Evolutionary conservation across 192 early-diverging fungal genomes (phyloP).

Genomic region (Dimargaris xerosporica): DNA sequence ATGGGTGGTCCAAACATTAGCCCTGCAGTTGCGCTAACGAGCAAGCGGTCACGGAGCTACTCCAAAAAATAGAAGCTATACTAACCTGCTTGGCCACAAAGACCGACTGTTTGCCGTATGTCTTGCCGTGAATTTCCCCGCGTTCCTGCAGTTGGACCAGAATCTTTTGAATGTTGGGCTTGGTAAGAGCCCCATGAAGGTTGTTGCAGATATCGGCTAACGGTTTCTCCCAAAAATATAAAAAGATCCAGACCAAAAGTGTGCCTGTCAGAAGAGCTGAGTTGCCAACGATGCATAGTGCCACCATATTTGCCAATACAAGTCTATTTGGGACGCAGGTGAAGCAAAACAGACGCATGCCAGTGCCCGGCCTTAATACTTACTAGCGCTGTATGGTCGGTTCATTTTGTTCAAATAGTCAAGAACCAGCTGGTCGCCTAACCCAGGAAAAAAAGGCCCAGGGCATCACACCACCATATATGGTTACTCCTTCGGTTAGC

Average conservation of each 20-base stretch:
- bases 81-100: conserved; percentile 14
- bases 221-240: background rate
- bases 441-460: too few relatives aligned
- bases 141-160: conserved; percentile 23
- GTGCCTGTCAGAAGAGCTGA: background rate
- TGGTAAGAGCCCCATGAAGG: conserved; percentile 20
- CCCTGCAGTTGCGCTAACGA: too few relatives aligned
- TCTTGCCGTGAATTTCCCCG: conserved; percentile 20
- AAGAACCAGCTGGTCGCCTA: conserved; percentile 15
- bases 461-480: too few relatives aligned
- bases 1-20: too few relatives aligned
- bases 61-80: background rate
- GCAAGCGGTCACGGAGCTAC: too few relatives aligned
- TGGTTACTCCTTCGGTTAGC: too few relatives aligned
- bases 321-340: background rate
- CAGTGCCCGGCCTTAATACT: background rate
- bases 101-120: conserved; percentile 20
- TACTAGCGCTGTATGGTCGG: conserved; percentile 25
- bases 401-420: conserved; percentile 17
- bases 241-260: background rate
- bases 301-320: background rate
- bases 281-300: background rate
- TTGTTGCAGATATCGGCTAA: conserved; percentile 26
- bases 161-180: conserved; percentile 19
- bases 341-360: background rate